phyloP scores from a whole-genome alignment of 768 basidiomycete genomes.

The Leucocoprinus leucothites region DNA sequence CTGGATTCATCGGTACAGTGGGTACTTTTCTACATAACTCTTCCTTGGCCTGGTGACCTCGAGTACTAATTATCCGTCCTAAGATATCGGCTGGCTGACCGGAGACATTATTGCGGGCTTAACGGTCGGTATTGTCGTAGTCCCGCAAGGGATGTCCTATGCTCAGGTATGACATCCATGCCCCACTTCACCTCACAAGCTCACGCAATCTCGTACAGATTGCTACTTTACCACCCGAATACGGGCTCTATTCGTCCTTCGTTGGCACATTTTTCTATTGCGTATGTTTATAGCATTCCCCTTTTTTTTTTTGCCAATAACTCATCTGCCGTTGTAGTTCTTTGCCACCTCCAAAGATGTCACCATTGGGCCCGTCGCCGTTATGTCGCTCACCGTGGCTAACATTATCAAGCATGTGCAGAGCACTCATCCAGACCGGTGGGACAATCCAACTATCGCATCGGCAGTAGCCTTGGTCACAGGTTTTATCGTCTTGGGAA shows the following conservation, averaged over 20 bases:
- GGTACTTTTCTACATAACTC: constrained; percentile 21
- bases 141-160: constrained; percentile 93
- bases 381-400: constrained; percentile 89
- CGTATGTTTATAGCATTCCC: constrained; percentile 36
- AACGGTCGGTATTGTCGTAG: constrained; percentile 93
- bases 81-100: constrained; percentile 75
- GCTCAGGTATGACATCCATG: constrained; percentile 47
- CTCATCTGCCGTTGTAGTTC: constrained; percentile 43
- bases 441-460: constrained; percentile 73
- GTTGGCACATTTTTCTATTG: constrained; percentile 85
- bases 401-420: constrained; percentile 75
- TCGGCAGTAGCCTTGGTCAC: constrained; percentile 80
- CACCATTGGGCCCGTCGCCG: constrained; percentile 98
- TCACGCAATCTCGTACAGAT: constrained; percentile 40
- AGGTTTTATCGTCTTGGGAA: constrained; percentile 87
- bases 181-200: neutral
- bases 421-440: constrained; percentile 49
- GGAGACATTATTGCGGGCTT: constrained; percentile 90
- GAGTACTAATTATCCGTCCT: neutral
- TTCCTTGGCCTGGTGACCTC: neutral
- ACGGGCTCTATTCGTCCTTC: constrained; percentile 93
- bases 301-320: neutral
- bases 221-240: constrained; percentile 81
- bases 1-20: constrained; percentile 89
- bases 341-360: constrained; percentile 99